Conservation (phyloP, 2,329 filamentous ascomycete genomes). For the Ceratocystis colombiana region DNA sequence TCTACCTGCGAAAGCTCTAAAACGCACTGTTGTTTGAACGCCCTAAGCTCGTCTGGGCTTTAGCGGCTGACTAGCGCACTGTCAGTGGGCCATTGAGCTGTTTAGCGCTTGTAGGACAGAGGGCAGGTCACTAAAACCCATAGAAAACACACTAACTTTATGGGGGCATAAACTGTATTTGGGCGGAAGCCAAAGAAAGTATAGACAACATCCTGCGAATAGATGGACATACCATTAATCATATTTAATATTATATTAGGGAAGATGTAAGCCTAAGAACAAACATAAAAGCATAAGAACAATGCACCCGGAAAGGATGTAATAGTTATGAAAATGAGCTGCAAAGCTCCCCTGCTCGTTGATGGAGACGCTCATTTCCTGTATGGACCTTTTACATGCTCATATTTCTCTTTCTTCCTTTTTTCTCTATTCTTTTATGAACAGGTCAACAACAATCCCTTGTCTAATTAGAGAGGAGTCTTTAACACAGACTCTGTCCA, state of each 20-base stretch:
- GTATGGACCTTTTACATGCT: slow-evolving; percentile 10
- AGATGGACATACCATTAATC: background rate
- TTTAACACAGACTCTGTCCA: no score
- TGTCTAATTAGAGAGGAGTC: no score
- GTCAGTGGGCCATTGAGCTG: background rate
- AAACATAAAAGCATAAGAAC: background rate
- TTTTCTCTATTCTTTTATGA: background rate
- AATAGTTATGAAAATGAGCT: no score
- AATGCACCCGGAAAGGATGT: background rate
- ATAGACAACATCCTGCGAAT: background rate
- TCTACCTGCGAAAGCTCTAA: background rate
- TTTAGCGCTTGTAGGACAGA: slow-evolving; percentile 7
- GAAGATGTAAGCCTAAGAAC: background rate
- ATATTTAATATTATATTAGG: background rate
- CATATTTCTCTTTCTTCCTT: background rate
- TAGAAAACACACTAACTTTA: background rate
- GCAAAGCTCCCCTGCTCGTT: background rate
- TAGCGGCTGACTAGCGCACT: background rate
- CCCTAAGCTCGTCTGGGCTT: background rate
- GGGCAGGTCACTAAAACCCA: background rate
- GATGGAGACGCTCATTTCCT: slow-evolving; percentile 6
- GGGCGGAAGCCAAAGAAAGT: background rate
- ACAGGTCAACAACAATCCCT: background rate
- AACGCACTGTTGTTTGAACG: background rate
- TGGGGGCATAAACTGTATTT: background rate